Evolutionary conservation across 441 rosid species (phyloP).

Genomic region (Monsonia emarginata): DNA sequence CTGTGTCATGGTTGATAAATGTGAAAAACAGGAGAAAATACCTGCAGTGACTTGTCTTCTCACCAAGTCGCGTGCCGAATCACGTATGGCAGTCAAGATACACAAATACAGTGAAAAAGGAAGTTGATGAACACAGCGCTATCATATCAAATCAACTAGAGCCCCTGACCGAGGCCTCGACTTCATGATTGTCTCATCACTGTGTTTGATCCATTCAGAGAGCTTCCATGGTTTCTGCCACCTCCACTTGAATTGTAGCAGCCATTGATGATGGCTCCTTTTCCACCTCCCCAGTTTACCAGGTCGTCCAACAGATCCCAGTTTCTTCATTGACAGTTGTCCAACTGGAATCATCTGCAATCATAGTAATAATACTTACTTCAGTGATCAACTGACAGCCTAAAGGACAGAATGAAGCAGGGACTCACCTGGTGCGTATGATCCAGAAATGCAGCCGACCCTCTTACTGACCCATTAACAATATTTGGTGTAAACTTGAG

Average conservation of each 20-base stretch:
- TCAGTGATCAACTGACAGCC: conserved; percentile 6
- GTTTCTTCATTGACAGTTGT: conserved; percentile 37
- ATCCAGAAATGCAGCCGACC: conserved; percentile 39
- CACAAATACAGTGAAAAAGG: conserved; percentile 20
- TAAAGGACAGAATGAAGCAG: conserved; percentile 4
- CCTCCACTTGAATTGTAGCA: conserved; percentile 65
- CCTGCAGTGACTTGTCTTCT: conserved; percentile 24
- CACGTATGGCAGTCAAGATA: conserved; percentile 17
- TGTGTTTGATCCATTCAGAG: conserved; percentile 64
- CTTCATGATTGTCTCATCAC: conserved; percentile 52
- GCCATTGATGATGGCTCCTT: conserved; percentile 73
- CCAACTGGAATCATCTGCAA: conserved; percentile 44
- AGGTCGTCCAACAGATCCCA: conserved; percentile 36
- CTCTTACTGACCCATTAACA: conserved; percentile 39
- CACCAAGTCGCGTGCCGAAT: conserved; percentile 15
- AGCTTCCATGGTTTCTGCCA: conserved; percentile 81
- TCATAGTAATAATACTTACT: conserved; percentile 11
- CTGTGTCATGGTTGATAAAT: background rate
- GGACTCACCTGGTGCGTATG: conserved; percentile 32
- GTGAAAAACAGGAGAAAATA: conserved; percentile 11
- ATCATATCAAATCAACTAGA: conserved; percentile 27
- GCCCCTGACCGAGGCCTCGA: conserved; percentile 36
- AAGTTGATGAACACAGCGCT: conserved; percentile 11
- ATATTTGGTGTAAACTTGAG: conserved; percentile 45
- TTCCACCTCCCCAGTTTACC: conserved; percentile 74